phyloP scores from a whole-genome alignment of 2,329 filamentous ascomycete genomes.

The Dryadomyces quercus-mongolicae region DNA sequence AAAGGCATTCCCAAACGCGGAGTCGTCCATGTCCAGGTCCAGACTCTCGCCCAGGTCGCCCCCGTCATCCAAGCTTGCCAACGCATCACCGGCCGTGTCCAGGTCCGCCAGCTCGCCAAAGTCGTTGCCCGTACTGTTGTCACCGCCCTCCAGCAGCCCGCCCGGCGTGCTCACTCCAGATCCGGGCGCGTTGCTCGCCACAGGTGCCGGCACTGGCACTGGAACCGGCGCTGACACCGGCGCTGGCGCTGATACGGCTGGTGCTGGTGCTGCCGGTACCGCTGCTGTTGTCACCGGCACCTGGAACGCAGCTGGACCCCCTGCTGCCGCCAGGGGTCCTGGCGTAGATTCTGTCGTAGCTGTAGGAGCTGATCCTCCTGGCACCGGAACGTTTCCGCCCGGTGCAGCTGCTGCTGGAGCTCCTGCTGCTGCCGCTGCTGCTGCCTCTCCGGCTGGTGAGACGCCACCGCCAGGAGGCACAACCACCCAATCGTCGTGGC shows the following conservation, averaged over 20 bases:
- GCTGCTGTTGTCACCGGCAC: neutral
- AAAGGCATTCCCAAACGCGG: conserved; percentile 75
- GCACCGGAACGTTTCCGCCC: conserved; percentile 35
- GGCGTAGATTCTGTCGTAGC: neutral
- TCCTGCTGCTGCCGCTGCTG: neutral
- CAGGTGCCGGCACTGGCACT: conserved; percentile 1
- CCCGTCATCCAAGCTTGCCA: conserved; percentile 53
- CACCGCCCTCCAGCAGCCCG: conserved; percentile 16
- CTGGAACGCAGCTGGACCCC: neutral
- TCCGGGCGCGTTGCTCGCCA: conserved; percentile 21
- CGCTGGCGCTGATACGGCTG: neutral
- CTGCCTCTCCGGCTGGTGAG: conserved; percentile 15
- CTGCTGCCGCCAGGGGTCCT: neutral
- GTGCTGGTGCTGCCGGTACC: neutral
- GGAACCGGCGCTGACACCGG: neutral
- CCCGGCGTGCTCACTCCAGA: conserved; percentile 33
- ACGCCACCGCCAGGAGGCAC: conserved; percentile 52
- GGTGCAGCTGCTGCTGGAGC: conserved; percentile 46
- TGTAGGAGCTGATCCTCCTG: conserved; percentile 1
- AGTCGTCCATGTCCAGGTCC: conserved; percentile 64
- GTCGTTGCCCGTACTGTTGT: conserved; percentile 39
- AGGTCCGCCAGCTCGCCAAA: conserved; percentile 53
- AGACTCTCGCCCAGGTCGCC: conserved; percentile 55
- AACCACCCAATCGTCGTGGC: conserved; percentile 61
- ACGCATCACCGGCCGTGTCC: conserved; percentile 57